These are phyloP conservation scores for Nepenthes mirabilis DNA, from an alignment of 148 eudicot genomes.

Conservation along the genomic window DNA sequence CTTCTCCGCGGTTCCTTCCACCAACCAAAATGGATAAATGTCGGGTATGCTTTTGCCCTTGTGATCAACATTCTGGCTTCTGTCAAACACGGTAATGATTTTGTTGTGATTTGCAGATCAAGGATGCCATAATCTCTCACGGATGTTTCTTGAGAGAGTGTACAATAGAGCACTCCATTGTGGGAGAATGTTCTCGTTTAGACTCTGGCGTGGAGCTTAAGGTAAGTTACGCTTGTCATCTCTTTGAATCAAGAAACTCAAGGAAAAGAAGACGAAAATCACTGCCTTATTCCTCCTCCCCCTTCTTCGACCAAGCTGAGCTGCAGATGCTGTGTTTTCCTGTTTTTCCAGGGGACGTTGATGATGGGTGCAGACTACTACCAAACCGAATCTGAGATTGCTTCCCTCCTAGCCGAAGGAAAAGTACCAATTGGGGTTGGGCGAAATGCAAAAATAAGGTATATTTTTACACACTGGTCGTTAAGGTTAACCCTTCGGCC, in stretches of 20 bases:
- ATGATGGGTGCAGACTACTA: constrained; percentile 93
- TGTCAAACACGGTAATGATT: neutral
- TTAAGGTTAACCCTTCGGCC: neutral
- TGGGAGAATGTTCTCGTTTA: constrained; percentile 91
- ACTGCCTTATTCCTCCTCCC: neutral
- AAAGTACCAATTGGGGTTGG: constrained; percentile 94
- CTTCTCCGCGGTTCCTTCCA: constrained; percentile 86
- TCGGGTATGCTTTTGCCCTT: constrained; percentile 33
- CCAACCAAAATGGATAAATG: constrained; percentile 87
- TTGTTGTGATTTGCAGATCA: constrained; percentile 41
- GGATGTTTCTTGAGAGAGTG: constrained; percentile 96
- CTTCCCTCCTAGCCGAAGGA: constrained; percentile 75
- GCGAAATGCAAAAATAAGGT: constrained; percentile 75
- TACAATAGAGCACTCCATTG: constrained; percentile 63
- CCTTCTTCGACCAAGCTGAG: neutral
- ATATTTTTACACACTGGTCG: neutral
- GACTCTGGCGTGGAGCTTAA: constrained; percentile 84
- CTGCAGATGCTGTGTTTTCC: neutral
- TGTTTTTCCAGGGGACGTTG: constrained; percentile 52
- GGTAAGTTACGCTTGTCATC: constrained; percentile 19
- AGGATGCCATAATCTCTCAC: constrained; percentile 88
- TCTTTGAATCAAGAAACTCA: neutral
- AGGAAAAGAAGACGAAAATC: neutral
- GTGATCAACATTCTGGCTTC: neutral
- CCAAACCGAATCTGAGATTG: constrained; percentile 97